Evolutionary conservation across 306 rosid species (phyloP).

Genomic region (Herpetospermum pedunculosum): DNA sequence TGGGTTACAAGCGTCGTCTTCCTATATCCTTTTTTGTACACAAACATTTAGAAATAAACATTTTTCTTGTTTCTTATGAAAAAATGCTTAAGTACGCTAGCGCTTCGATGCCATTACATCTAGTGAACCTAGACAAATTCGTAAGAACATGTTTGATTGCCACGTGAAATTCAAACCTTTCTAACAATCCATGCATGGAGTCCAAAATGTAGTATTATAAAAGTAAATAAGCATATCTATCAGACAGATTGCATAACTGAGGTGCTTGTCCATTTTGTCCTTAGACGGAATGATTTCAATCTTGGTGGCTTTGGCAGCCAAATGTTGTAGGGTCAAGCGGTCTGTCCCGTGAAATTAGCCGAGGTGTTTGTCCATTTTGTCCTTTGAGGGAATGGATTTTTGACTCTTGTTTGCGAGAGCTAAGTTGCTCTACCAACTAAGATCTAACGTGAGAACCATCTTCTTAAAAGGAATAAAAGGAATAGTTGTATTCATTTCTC

Average conservation of each 20-base stretch:
- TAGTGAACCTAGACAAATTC: neutral
- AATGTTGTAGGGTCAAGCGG: no score
- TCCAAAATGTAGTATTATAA: neutral
- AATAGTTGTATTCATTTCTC: neutral
- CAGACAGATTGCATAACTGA: conserved; percentile 28
- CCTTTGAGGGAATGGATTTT: no score
- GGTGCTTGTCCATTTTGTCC: conserved; percentile 34
- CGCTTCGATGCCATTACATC: neutral
- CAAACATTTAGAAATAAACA: neutral
- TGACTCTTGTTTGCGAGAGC: neutral
- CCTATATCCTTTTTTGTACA: neutral
- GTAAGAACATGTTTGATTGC: neutral
- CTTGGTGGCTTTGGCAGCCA: no score
- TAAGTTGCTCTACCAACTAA: neutral
- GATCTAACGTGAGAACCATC: neutral
- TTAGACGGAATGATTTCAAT: no score
- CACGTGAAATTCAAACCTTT: neutral
- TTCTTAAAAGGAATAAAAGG: neutral
- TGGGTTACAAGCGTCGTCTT: neutral
- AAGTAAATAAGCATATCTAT: neutral
- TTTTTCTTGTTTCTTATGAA: neutral
- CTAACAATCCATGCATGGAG: neutral
- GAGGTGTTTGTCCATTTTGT: no score
- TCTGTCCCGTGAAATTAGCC: no score
- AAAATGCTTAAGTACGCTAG: neutral